These are phyloP conservation scores for Ascochyta fabae DNA, from an alignment of 2,329 filamentous ascomycete species.

Conservation along the genomic window DNA sequence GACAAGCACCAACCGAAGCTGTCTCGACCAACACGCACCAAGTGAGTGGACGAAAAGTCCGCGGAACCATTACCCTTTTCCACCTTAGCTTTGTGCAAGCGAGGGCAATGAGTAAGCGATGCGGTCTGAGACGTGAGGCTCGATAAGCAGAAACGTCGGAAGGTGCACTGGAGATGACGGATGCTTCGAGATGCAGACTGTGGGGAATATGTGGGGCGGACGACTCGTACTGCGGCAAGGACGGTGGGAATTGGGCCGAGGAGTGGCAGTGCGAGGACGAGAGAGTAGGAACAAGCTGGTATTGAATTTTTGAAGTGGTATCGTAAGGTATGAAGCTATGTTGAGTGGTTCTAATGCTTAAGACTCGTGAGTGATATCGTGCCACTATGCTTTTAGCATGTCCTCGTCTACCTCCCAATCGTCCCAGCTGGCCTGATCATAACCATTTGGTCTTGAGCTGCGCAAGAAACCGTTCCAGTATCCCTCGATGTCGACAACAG, in stretches of 20 bases:
- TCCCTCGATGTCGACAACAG: conserved; percentile 55
- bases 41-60: too few species aligned
- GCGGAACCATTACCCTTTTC: too few species aligned
- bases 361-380: background rate
- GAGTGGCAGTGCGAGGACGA: background rate
- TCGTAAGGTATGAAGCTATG: background rate
- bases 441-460: conserved; percentile 60
- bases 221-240: background rate
- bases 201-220: conserved; percentile 10
- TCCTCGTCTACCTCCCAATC: conserved; percentile 52
- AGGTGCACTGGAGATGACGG: conserved; percentile 11
- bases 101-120: background rate
- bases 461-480: conserved; percentile 58
- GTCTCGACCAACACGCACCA: too few species aligned
- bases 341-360: background rate
- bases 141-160: conserved; percentile 10
- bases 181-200: background rate
- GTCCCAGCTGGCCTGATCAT: conserved; percentile 58
- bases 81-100: background rate
- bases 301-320: background rate
- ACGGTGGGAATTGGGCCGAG: background rate
- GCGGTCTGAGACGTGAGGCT: background rate
- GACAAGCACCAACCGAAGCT: background rate
- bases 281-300: too few species aligned
- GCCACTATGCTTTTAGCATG: conserved; percentile 38